Base-by-base conservation (phyloP, 2,329 filamentous ascomycete species). In the Immersiporthe knoxdaviesiana region DNA sequence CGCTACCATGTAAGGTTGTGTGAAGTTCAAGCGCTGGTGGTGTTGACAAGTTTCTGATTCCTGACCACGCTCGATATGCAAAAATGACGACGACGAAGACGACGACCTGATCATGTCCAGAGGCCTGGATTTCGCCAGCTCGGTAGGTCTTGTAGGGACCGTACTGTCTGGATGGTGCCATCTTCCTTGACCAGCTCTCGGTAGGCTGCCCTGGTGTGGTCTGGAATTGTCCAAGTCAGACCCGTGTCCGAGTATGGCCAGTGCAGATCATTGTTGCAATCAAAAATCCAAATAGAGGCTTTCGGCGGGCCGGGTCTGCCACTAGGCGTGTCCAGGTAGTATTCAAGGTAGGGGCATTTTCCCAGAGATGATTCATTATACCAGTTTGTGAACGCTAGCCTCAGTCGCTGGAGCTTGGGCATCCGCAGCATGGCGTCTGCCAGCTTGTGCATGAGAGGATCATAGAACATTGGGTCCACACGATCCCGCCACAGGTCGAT, bases 391-490 rank as follows among this genome's bases (percentile, higher is more conserved):
- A 56, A 56, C 5, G 11, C 24, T 24, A 56, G 24, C 52, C 32
- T 56, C 52, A 56, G 18, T 16, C 27, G 52, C 52, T 56, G 52
- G 16, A 56, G 52, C 52, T 32, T 56, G 24, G 52, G 52, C 52
- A 56, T 56, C 52, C 24, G 52, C 24, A 56, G 27, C 52, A 56
- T 56, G 52, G 52, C 52, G 1, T 56, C 18, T 16, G 52, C 27
- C 24, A 56, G 10, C 14, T 8, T 56, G 6, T 30, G 27, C 52
- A 56, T 32, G 27, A 56, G 52, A 16, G 52, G 52, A 18, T 30
- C 16, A 24, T 56, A 56, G 27, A 7, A 30, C 2, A 8, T 18
- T 1, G 52, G 52, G 5, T 56, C 24, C 52, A 56, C 52, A 16
- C 52, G 14, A 7, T 56, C 27, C 2, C 52, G 52, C 52, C 52